Base-by-base conservation (phyloP, 345 rosid genomes). In the Angophora floribunda region DNA sequence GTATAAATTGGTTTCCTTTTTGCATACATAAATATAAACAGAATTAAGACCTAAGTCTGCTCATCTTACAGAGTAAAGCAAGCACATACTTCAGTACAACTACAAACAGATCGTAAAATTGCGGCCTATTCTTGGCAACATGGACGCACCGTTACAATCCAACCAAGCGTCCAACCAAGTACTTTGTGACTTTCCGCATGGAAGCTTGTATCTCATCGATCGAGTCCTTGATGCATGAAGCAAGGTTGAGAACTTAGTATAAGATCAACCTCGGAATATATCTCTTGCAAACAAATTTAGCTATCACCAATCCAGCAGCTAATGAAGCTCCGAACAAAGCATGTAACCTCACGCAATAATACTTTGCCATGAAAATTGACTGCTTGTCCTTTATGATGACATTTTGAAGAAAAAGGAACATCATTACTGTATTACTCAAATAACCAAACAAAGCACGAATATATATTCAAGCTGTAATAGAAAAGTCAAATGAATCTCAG, bases 291-390 rank as follows among this genome's bases (percentile, higher is more conserved):
- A 91, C 88, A 61, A 88, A 26, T 90, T 93, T 92, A 78, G 97
- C 95, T 1, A 89, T 88, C 16, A 95, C 91, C 59, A 95, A 91
- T 87, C 99, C 99, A 61, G 92, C 91, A 19, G 96, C 92, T 91
- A 96, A 91, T n/a, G 99, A 98, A 70, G 94, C 96, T 88, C 97
- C 98, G 85, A 97, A 94, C 67, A 96, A 90, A 28, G 94, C 90
- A 88, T 97, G 99, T 75, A 96, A 91, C 91, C 97, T 93, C 89
- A 97, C 99, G 87, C 99, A 96, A 52, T 94, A 96, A 88, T 97
- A 97, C 93, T 96, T 97, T 49, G 97, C 99, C 99, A 94, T 94
- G 94, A 97, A 97, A 88, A 96, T 96, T 92, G 93, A 92, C 90
- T 79, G 92, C 91, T 94, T 94, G 78, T 97, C 94, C 99, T 97